Evolutionary conservation across 495 filamentous ascomycete genomes (phyloP).

Genomic region (Cairneyella variabilis): DNA sequence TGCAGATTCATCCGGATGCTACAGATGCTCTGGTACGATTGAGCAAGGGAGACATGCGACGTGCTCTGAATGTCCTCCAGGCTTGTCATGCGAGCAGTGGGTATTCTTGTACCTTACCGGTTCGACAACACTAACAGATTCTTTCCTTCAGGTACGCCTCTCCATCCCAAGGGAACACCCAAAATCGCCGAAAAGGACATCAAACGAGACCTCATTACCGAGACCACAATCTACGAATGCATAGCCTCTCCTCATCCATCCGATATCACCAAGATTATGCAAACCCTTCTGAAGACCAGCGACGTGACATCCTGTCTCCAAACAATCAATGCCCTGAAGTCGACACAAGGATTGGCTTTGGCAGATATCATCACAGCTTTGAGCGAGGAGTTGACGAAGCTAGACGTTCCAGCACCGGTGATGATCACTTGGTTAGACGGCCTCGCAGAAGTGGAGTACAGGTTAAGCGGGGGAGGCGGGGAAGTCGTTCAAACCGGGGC

Average conservation of each 20-base stretch:
- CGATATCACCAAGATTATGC: slow-evolving; percentile 79
- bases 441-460: slow-evolving; percentile 86
- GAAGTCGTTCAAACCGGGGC: slow-evolving; percentile 90
- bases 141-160: slow-evolving; percentile 50
- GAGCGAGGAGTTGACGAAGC: slow-evolving; percentile 71
- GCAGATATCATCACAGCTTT: slow-evolving; percentile 89
- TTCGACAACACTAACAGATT: slow-evolving; percentile 2
- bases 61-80: slow-evolving; percentile 92
- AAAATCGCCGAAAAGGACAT: slow-evolving; percentile 55
- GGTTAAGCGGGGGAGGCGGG: slow-evolving; percentile 83
- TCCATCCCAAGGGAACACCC: slow-evolving; percentile 60
- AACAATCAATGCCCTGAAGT: slow-evolving; percentile 82
- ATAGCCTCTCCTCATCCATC: slow-evolving; percentile 91
- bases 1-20: slow-evolving; percentile 78
- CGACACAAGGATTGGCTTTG: slow-evolving; percentile 81
- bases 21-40: slow-evolving; percentile 76
- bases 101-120: slow-evolving; percentile 24
- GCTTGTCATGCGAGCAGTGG: slow-evolving; percentile 91
- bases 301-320: slow-evolving; percentile 84
- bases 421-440: slow-evolving; percentile 90
- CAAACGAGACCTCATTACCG: slow-evolving; percentile 79
- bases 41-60: slow-evolving; percentile 93
- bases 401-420: slow-evolving; percentile 83
- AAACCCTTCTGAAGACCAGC: slow-evolving; percentile 74
- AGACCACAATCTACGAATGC: slow-evolving; percentile 92